phyloP scores from a whole-genome alignment of 2,329 filamentous ascomycete genomes.

The Trichophaea hybrida region DNA sequence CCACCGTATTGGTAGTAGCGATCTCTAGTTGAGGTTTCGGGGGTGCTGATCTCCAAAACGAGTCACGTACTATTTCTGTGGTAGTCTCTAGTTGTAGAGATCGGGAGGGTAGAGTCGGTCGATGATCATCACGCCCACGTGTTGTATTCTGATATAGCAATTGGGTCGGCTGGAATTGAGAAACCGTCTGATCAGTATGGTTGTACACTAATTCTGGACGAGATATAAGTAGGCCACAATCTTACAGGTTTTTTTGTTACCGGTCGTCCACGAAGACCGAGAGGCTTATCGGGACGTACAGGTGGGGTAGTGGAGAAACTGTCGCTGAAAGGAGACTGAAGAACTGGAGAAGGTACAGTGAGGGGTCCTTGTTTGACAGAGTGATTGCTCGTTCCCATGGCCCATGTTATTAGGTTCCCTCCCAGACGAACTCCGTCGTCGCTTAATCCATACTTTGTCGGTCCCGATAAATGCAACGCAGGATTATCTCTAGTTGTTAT shows the following conservation, averaged over 20 bases:
- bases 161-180: too few species aligned
- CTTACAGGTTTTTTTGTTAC: constrained; percentile 10
- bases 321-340: neutral
- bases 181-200: too few species aligned
- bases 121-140: too few species aligned
- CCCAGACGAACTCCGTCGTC: too few species aligned
- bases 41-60: neutral
- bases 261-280: constrained; percentile 9
- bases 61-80: too few species aligned
- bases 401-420: neutral
- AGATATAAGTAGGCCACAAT: too few species aligned
- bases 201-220: too few species aligned
- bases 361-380: neutral
- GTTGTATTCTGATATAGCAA: too few species aligned
- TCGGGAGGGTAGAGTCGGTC: too few species aligned
- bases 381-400: neutral
- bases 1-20: neutral
- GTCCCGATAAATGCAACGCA: too few species aligned
- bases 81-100: too few species aligned
- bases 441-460: too few species aligned
- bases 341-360: neutral
- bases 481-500: constrained; percentile 43
- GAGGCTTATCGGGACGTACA: constrained; percentile 16
- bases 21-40: neutral
- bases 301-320: neutral